Conservation (phyloP, 305 asterid genomes). For the Andrographis paniculata region DNA sequence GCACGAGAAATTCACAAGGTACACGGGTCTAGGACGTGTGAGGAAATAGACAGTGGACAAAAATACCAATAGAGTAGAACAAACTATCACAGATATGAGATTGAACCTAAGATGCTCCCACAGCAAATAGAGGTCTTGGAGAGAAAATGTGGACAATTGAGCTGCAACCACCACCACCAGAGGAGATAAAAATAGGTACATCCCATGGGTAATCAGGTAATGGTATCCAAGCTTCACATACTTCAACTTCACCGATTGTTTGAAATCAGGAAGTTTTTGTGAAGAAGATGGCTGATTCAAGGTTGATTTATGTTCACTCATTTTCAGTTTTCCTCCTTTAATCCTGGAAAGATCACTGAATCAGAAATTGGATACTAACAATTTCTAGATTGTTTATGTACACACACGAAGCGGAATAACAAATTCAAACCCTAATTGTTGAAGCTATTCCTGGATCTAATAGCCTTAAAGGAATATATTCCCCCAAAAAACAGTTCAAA, state of each 20-base stretch:
- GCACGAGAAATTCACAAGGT: slow-evolving; percentile 69
- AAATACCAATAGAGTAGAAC: slow-evolving; percentile 62
- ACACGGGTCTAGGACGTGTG: slow-evolving; percentile 63
- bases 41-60: slow-evolving; percentile 56
- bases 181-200: slow-evolving; percentile 61
- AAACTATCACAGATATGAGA: slow-evolving; percentile 48
- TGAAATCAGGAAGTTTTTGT: slow-evolving; percentile 60
- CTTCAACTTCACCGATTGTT: slow-evolving; percentile 62
- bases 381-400: too few relatives aligned
- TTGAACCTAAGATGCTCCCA: slow-evolving; percentile 73
- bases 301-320: slow-evolving; percentile 32
- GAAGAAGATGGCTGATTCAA: slow-evolving; percentile 36
- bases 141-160: slow-evolving; percentile 58
- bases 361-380: neutral
- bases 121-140: slow-evolving; percentile 38
- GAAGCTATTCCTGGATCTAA: neutral
- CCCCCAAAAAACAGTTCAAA: too few relatives aligned
- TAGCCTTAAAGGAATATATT: neutral
- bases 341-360: slow-evolving; percentile 11
- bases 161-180: slow-evolving; percentile 46
- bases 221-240: slow-evolving; percentile 84
- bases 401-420: too few relatives aligned
- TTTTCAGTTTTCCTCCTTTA: slow-evolving; percentile 16
- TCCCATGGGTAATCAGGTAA: slow-evolving; percentile 68
- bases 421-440: neutral